Base-by-base conservation (phyloP, 305 asterid species). In the Fraxinus xanthoxyloides region DNA sequence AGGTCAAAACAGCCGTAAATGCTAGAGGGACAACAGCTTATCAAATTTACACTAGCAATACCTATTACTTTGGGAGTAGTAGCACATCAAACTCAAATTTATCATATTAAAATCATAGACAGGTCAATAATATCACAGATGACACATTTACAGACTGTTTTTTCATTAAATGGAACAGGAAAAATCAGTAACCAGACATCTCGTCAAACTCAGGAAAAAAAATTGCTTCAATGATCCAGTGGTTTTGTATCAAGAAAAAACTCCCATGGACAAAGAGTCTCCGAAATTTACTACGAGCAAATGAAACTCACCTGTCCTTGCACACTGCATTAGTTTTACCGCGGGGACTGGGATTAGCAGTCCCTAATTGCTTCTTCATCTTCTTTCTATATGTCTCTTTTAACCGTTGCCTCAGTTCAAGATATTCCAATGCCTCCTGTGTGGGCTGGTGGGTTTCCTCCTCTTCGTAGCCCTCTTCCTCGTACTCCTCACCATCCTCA, bases 391-490 rank as follows among this genome's bases (percentile, higher is more conserved):
- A 70, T 0, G 85, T 77, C 38, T 94, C 98, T 85, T 96, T 96
- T 79, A 96, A 75, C 23, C 84, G 85, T 83, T 92, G 92, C 91
- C 98, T 91, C 76, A 90, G 82, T 80, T 84, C 91, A 73, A 96
- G 93, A 84, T 92, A 96, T 75, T 92, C 95, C 90, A 90, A 81
- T 84, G 87, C 92, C 83, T 91, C 99, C 85, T 87, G 89, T 46
- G 97, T 88, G 72, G 97, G 97, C 85, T 86, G 87, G 73, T 86
- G 92, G 81, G 80, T 85, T 85, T 87, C 94, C 87, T 91, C 99
- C 72, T 91, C 86, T 30, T 77, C 76, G 48, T 75, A 82, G 34
- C 23, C 90, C 38, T 80, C 89, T 74, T 85, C 86, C 81, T 77
- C 90, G 59, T 86, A 86, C 67, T 91, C 93, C 24, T 85, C 91